Evolutionary conservation across 2,329 filamentous ascomycete genomes (phyloP), one percentile per base, ranked within the genome.

Genomic region (Lachnellula cervina): DNA sequence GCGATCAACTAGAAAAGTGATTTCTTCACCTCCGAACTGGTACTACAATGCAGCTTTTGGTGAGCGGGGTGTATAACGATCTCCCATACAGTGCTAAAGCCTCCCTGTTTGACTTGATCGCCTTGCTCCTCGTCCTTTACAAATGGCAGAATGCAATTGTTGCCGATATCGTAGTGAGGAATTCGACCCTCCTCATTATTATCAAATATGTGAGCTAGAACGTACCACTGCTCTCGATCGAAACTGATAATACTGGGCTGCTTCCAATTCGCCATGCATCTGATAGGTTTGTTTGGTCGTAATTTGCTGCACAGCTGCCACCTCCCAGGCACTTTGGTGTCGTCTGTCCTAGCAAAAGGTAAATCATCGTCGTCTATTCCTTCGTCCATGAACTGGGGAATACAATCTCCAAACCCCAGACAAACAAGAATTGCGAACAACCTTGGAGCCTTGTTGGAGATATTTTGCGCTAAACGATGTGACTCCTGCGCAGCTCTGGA

Each of bases 21-120:
- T 7, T n/a, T 32, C 16, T 21, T 37, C 32, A 32, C 44, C 23
- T 45, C 17, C 13, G 21, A 44, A 23, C 49, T 3, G 16, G 16
- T 11, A 14, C 19, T 32, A 34, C 16, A 13, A 13, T 16, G 4
- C 21, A 54, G 11, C 19, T 16, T 49, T 42, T 58, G 58, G 44
- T 60, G 55, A 8, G 49, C 58, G 11, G 51, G 52, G 23, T 60
- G 58, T 19, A 60, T 55, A 1, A 16, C 37, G 6, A 58, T 35
- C 19, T 42, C 38, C 44, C 40, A 56, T 4, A 60, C 55, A n/a
- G 46, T 43, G 9, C 52, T 35, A 46, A 32, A 56, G 5, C 52
- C 58, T n/a, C 55, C 52, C 5, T 49, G 19, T 9, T 14, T 38
- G 5, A 17, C 37, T 51, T 25, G 8, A 40, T 32, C 14, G 16